Percentiles rank a stretch among this genome's conserved stretches.
Evolutionary conservation across 1,284 basidiomycete genomes (phyloP).

Genomic region (Trametes versicolor): DNA sequence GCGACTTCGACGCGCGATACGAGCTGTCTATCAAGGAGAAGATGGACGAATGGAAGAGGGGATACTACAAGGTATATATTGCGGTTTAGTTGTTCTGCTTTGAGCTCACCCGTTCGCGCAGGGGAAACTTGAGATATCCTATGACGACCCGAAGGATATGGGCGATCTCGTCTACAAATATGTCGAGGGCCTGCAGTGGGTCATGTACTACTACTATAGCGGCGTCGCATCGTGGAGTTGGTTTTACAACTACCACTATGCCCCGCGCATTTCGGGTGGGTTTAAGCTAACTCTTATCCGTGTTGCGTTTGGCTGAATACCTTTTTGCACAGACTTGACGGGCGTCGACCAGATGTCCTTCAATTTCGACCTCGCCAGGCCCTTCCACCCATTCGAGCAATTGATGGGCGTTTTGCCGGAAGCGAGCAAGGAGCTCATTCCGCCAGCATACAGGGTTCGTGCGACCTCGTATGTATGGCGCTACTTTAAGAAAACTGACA

Average conservation of each 20-base stretch:
- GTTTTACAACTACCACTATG: conserved; percentile 99
- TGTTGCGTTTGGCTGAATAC: not conserved
- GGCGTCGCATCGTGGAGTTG: conserved; percentile 98
- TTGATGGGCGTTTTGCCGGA: conserved; percentile 97
- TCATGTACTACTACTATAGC: conserved; percentile 98
- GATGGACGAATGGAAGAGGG: conserved; percentile 93
- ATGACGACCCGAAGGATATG: conserved; percentile 74
- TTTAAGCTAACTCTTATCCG: conserved; percentile 16
- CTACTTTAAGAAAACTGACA: conserved; percentile 3
- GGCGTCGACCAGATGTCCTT: conserved; percentile 85
- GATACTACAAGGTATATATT: conserved; percentile 84
- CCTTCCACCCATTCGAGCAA: conserved; percentile 96
- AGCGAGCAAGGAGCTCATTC: conserved; percentile 91
- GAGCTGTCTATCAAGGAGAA: conserved; percentile 81
- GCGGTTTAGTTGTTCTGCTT: not conserved
- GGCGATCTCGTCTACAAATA: conserved; percentile 81
- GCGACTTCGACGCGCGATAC: conserved; percentile 81
- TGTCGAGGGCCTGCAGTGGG: conserved; percentile 97
- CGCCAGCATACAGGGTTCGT: conserved; percentile 81
- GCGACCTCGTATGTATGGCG: not conserved
- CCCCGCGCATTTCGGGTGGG: conserved; percentile 91
- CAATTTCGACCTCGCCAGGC: conserved; percentile 86
- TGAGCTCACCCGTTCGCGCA: conserved; percentile 41
- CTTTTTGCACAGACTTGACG: conserved; percentile 69
- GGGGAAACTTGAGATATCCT: conserved; percentile 88